These are phyloP conservation scores for Malus hybrid DNA, from an alignment of 331 rosid species.

Conservation along the genomic window DNA sequence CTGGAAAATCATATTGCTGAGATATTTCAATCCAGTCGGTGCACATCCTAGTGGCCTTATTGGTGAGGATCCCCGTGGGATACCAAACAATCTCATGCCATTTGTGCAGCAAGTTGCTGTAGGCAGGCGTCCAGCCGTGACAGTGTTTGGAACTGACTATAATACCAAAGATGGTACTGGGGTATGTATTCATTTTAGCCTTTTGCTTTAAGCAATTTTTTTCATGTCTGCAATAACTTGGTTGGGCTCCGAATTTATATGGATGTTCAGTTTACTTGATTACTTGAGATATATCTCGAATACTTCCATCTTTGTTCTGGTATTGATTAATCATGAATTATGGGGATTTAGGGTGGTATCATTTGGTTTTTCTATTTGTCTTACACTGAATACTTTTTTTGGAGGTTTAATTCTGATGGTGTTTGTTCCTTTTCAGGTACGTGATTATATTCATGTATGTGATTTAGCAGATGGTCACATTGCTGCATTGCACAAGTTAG, in stretches of 20 bases:
- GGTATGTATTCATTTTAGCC: constrained; percentile 41
- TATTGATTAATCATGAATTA: neutral
- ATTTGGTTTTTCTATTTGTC: neutral
- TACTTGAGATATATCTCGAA: neutral
- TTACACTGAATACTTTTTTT: neutral
- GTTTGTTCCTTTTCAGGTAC: constrained; percentile 54
- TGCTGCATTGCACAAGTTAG: constrained; percentile 76
- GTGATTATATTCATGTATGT: constrained; percentile 91
- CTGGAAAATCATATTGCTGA: constrained; percentile 84
- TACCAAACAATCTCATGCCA: constrained; percentile 98
- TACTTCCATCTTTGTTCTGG: neutral
- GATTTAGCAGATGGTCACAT: constrained; percentile 97
- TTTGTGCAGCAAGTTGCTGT: constrained; percentile 99
- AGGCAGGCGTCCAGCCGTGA: constrained; percentile 79
- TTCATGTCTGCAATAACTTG: neutral
- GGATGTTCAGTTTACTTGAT: neutral
- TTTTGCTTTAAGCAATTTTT: neutral
- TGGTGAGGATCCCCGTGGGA: constrained; percentile 96
- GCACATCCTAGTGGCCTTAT: constrained; percentile 88
- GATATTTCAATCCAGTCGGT: constrained; percentile 97
- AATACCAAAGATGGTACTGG: constrained; percentile 88
- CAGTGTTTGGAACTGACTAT: constrained; percentile 84
- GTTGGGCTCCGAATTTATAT: neutral
- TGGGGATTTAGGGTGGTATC: neutral
- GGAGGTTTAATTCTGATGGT: constrained; percentile 5